Conservation (phyloP, 2,329 filamentous ascomycete species). For the Botrytis elliptica region DNA sequence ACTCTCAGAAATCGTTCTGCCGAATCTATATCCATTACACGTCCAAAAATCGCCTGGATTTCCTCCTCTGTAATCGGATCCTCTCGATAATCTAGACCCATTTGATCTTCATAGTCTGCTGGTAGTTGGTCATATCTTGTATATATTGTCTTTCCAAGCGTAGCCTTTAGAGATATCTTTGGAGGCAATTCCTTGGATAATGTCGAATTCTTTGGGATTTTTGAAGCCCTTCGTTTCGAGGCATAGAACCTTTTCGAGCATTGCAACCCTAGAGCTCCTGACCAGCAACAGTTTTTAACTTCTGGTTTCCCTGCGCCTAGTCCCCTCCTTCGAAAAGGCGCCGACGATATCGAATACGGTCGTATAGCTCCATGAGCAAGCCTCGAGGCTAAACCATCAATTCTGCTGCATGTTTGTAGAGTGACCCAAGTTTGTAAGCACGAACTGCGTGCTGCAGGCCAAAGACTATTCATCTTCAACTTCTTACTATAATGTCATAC, state of each 20-base stretch:
- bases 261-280: conserved; percentile 9
- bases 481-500: conserved; percentile 26
- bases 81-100: conserved; percentile 53
- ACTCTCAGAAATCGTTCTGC: conserved; percentile 58
- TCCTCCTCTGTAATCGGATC: conserved; percentile 51
- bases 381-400: conserved; percentile 32
- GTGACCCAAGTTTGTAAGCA: conserved; percentile 31
- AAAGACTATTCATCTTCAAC: conserved; percentile 33
- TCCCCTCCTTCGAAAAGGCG: not conserved
- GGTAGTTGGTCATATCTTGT: conserved; percentile 60
- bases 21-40: conserved; percentile 43
- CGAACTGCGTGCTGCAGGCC: conserved; percentile 31
- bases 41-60: conserved; percentile 51
- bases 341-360: conserved; percentile 24
- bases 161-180: conserved; percentile 14
- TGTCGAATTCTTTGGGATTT: not conserved
- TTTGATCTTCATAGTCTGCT: conserved; percentile 53
- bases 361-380: conserved; percentile 27
- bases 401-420: conserved; percentile 27
- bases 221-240: not conserved
- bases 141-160: conserved; percentile 39
- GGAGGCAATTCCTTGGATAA: too few species aligned
- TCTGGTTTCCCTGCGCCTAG: not conserved
- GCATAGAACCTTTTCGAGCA: conserved; percentile 20
- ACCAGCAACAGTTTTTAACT: not conserved